These are phyloP conservation scores for Aspergillus aculeatus DNA, from an alignment of 2,329 filamentous ascomycete species.

Conservation along the genomic window DNA sequence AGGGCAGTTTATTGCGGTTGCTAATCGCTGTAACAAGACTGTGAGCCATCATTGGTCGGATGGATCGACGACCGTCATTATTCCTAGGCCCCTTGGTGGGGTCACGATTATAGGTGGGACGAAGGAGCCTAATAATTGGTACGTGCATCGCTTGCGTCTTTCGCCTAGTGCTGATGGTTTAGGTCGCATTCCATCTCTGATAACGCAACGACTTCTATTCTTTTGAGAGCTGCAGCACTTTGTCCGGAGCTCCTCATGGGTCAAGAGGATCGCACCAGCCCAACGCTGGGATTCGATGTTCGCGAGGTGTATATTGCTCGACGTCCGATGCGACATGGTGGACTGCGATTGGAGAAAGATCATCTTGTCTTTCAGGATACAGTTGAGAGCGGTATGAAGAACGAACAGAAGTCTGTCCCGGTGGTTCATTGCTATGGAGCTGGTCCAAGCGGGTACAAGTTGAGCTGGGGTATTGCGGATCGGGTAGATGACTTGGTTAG, in stretches of 20 bases:
- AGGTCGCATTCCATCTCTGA: background rate
- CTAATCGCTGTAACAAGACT: background rate
- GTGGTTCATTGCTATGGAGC: background rate
- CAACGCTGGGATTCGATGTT: background rate
- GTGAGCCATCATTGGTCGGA: constrained; percentile 1
- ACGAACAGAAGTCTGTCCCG: background rate
- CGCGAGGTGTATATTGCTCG: background rate
- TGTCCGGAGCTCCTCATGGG: background rate
- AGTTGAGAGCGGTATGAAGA: background rate
- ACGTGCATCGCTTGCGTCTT: background rate
- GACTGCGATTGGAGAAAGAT: background rate
- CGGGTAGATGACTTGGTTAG: background rate
- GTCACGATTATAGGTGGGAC: background rate
- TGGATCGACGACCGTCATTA: constrained; percentile 1
- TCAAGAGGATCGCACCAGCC: no score
- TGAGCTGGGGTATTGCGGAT: background rate
- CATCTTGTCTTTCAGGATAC: background rate
- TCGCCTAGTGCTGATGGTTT: background rate
- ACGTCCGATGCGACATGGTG: background rate
- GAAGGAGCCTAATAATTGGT: background rate
- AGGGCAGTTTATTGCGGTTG: background rate
- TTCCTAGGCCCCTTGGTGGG: background rate
- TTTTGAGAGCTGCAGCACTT: background rate
- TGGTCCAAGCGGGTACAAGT: background rate
- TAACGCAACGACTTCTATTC: background rate